Conservation (phyloP, 2,329 filamentous ascomycete species). For the Conoideocrella luteorostrata region DNA sequence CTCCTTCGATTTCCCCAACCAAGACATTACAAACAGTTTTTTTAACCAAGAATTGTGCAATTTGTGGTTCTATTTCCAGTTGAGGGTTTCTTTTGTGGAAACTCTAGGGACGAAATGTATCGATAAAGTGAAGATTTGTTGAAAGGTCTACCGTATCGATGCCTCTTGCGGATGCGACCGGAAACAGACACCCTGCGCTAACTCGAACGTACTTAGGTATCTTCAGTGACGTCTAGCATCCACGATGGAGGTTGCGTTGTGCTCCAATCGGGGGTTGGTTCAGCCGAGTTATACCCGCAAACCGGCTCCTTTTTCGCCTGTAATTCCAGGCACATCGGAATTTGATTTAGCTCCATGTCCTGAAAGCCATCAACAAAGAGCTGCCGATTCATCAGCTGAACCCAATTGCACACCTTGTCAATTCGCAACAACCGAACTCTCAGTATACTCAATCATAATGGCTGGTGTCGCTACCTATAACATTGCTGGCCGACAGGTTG, state of each 20-base stretch:
- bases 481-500: constrained; percentile 53
- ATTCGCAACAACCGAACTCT: constrained; percentile 10
- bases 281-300: constrained; percentile 24
- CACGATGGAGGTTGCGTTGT: no score
- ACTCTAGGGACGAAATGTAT: not conserved
- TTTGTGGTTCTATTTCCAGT: not conserved
- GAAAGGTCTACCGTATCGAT: not conserved
- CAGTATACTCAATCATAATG: constrained; percentile 24
- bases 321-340: constrained; percentile 25
- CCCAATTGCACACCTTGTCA: not conserved
- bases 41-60: not conserved
- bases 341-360: constrained; percentile 16
- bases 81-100: not conserved
- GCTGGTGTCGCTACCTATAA: constrained; percentile 40
- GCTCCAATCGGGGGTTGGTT: not conserved
- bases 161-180: not conserved
- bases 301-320: constrained; percentile 19
- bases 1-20: constrained; percentile 36
- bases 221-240: constrained; percentile 6
- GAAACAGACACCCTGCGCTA: no score
- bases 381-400: constrained; percentile 17
- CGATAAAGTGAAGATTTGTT: not conserved
- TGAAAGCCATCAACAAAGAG: constrained; percentile 15
- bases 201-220: not conserved
- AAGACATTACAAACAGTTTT: constrained; percentile 34